A percentile compares a stretch with the other conserved stretches of the same genome.
phyloP scores from a whole-genome alignment of 371 early-diverging fungal genomes.

The Apophysomyces variabilis region DNA sequence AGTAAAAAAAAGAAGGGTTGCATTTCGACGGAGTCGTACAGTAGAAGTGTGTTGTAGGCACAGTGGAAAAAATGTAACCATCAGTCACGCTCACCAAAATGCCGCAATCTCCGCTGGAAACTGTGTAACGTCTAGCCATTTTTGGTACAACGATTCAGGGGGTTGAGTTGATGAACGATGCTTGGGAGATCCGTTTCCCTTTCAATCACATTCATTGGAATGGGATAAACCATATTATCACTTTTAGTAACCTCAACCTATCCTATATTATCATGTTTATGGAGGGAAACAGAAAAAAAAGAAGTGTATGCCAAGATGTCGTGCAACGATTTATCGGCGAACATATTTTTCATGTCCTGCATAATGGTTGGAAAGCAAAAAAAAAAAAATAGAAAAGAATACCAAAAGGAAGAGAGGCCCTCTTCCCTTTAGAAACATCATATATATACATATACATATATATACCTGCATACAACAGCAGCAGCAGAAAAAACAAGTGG shows the following conservation, averaged over 20 bases:
- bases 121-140: conserved; percentile 10
- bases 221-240: conserved; percentile 1
- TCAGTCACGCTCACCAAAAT: conserved; percentile 12
- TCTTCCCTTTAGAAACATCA: too few species aligned
- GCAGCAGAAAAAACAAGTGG: conserved; percentile 6
- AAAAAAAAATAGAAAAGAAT: not conserved
- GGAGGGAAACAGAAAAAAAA: not conserved
- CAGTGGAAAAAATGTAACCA: conserved; percentile 12
- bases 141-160: conserved; percentile 11
- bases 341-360: conserved; percentile 4
- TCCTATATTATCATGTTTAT: not conserved
- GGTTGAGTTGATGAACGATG: conserved; percentile 3
- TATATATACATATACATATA: too few species aligned
- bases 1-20: conserved; percentile 12
- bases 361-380: conserved; percentile 1
- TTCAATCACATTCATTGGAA: conserved; percentile 7
- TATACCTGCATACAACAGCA: not conserved
- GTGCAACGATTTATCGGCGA: conserved; percentile 9
- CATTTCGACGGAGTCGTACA: conserved; percentile 12
- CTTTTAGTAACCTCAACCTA: not conserved
- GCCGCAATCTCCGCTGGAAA: conserved; percentile 11
- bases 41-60: conserved; percentile 12
- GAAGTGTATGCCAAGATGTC: conserved; percentile 2
- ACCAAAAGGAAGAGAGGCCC: not conserved
- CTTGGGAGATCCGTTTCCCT: conserved; percentile 5